phyloP scores from a whole-genome alignment of 1,284 basidiomycete species.

The Cutaneotrichosporon sp. region DNA sequence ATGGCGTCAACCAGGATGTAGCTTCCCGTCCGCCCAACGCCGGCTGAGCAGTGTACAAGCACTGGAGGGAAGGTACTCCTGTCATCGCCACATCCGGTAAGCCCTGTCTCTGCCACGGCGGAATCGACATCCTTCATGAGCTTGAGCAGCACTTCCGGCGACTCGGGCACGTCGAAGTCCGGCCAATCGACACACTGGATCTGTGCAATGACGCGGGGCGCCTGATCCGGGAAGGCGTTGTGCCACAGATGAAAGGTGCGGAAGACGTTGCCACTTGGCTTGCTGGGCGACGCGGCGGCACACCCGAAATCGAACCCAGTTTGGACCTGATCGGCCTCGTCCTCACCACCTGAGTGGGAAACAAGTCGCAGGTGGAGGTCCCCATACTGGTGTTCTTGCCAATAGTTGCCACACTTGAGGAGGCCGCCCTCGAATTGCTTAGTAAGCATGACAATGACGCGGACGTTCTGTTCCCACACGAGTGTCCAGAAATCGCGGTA shows the following conservation, averaged over 20 bases:
- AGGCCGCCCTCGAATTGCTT: slow-evolving; percentile 82
- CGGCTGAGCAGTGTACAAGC: slow-evolving; percentile 61
- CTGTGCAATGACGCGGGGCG: slow-evolving; percentile 59
- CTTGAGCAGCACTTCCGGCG: slow-evolving; percentile 65
- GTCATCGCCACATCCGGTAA: slow-evolving; percentile 18
- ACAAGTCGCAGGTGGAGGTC: slow-evolving; percentile 61
- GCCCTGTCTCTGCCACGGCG: slow-evolving; percentile 57
- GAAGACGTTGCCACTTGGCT: slow-evolving; percentile 51
- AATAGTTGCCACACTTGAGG: slow-evolving; percentile 89
- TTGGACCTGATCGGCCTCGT: slow-evolving; percentile 27
- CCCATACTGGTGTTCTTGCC: slow-evolving; percentile 69
- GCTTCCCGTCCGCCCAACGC: slow-evolving; percentile 84
- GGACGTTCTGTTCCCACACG: slow-evolving; percentile 55
- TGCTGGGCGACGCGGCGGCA: slow-evolving; percentile 10
- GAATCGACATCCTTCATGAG: slow-evolving; percentile 60
- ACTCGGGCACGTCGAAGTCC: slow-evolving; percentile 85
- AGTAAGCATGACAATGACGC: slow-evolving; percentile 69
- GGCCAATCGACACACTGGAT: slow-evolving; percentile 90
- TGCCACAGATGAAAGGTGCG: slow-evolving; percentile 68
- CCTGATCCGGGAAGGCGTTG: slow-evolving; percentile 56
- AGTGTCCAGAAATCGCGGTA: slow-evolving; percentile 89
- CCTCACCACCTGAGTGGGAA: slow-evolving; percentile 57
- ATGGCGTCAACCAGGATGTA: slow-evolving; percentile 85
- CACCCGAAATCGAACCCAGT: slow-evolving; percentile 48
- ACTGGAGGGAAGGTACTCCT: slow-evolving; percentile 42